Evolutionary conservation across 176 grass and related monocot species (phyloP).

Genomic region (Echinochloa phyllopogon): DNA sequence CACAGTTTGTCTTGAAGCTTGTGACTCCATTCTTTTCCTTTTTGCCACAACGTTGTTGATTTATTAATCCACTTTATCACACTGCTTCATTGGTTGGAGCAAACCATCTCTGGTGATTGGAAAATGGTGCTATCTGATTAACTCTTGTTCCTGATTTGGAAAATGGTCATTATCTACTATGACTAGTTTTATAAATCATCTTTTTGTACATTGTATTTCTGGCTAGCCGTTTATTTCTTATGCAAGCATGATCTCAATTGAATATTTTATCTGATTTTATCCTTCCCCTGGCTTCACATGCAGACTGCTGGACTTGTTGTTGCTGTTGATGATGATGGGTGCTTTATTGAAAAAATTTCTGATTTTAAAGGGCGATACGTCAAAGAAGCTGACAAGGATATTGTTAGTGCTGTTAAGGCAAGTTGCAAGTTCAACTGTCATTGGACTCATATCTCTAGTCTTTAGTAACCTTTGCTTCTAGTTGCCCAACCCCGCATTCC

Average conservation of each 20-base stretch:
- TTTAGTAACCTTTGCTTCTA: constrained; percentile 24
- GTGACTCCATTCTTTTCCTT: background rate
- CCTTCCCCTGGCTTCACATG: constrained; percentile 16
- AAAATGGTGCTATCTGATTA: background rate
- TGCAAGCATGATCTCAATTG: constrained; percentile 11
- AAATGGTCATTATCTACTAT: constrained; percentile 12
- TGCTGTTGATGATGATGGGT: constrained; percentile 91
- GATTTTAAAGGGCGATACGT: constrained; percentile 82
- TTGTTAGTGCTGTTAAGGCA: constrained; percentile 79
- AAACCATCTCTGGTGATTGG: constrained; percentile 15
- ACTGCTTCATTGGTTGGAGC: constrained; percentile 3
- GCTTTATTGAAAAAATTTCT: constrained; percentile 80
- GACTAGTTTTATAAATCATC: background rate
- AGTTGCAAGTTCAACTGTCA: constrained; percentile 46
- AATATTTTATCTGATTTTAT: background rate
- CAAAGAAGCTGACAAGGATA: constrained; percentile 98
- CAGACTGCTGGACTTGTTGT: constrained; percentile 85
- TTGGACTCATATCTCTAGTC: constrained; percentile 14
- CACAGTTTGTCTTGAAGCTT: background rate
- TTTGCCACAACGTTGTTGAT: constrained; percentile 20
- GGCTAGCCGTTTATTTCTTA: constrained; percentile 13
- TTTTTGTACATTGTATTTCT: constrained; percentile 19
- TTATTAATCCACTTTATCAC: background rate
- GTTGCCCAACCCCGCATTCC: constrained; percentile 16
- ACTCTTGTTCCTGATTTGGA: background rate